A percentile compares a stretch with the other conserved stretches of the same genome.
These are phyloP conservation scores for Colletotrichum sp. DNA, from an alignment of 2,329 filamentous ascomycete genomes.

Conservation along the genomic window DNA sequence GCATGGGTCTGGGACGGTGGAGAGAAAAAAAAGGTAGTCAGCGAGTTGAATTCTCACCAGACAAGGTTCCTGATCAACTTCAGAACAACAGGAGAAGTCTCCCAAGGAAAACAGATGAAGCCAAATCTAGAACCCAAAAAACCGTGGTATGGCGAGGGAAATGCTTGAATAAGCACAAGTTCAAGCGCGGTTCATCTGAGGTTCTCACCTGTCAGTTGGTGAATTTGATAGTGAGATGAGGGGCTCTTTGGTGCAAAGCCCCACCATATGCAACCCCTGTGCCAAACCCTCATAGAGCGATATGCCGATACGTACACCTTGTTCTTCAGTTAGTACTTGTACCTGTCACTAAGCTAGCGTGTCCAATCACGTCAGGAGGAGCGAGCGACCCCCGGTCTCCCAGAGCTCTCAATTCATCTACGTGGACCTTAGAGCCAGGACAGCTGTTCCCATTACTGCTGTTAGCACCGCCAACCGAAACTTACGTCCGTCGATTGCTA, in stretches of 20 bases:
- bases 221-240: neutral
- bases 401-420: conserved; percentile 14
- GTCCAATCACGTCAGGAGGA: conserved; percentile 6
- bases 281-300: neutral
- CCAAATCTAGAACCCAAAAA: neutral
- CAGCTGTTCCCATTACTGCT: conserved; percentile 16
- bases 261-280: neutral
- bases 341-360: neutral
- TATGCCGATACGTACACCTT: neutral
- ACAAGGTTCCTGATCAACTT: neutral
- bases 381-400: neutral
- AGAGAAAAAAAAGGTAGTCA: neutral
- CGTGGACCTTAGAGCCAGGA: conserved; percentile 21
- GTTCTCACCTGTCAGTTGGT: neutral
- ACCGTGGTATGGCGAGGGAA: neutral
- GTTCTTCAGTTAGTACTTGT: neutral
- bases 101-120: neutral
- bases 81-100: neutral
- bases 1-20: neutral
- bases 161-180: neutral
- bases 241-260: neutral
- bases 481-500: neutral
- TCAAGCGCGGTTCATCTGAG: neutral
- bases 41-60: neutral
- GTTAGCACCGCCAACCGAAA: neutral